Conservation (phyloP, 805 yeast genomes). For the Sungouiozyma intestinalis region DNA sequence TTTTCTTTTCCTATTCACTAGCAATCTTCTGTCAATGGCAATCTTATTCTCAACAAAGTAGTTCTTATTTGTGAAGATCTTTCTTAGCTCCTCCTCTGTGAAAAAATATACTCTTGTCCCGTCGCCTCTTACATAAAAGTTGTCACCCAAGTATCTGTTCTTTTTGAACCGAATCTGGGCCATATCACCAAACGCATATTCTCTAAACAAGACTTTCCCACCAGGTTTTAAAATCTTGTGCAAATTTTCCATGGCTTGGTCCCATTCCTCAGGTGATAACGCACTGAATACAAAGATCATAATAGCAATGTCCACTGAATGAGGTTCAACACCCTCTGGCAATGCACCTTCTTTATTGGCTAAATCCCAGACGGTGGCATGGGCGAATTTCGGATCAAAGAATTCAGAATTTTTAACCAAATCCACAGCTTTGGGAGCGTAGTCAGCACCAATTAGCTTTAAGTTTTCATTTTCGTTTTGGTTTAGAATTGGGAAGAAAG, state of each 20-base stretch:
- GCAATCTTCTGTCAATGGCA: slow-evolving; percentile 80
- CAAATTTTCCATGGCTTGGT: slow-evolving; percentile 62
- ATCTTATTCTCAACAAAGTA: slow-evolving; percentile 61
- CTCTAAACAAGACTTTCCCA: slow-evolving; percentile 80
- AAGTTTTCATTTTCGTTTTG: slow-evolving; percentile 76
- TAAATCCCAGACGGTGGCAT: slow-evolving; percentile 91
- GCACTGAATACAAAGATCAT: slow-evolving; percentile 94
- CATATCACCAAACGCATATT: slow-evolving; percentile 90
- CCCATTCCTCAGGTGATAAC: slow-evolving; percentile 86
- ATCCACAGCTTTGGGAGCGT: slow-evolving; percentile 81
- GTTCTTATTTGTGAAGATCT: slow-evolving; percentile 48
- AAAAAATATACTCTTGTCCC: slow-evolving; percentile 97
- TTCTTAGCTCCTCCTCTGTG: slow-evolving; percentile 81
- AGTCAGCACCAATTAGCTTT: slow-evolving; percentile 77
- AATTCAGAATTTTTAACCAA: slow-evolving; percentile 57
- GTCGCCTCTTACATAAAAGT: slow-evolving; percentile 93
- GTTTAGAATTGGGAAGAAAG: slow-evolving; percentile 79
- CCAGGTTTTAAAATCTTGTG: slow-evolving; percentile 78
- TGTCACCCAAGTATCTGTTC: slow-evolving; percentile 76
- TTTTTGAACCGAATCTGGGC: slow-evolving; percentile 92
- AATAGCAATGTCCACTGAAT: slow-evolving; percentile 84
- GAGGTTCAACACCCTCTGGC: slow-evolving; percentile 77
- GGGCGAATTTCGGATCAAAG: slow-evolving; percentile 52
- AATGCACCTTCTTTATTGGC: slow-evolving; percentile 60
- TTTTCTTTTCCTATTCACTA: slow-evolving; percentile 86